Base-by-base conservation (phyloP, 1,139 yeast species). In the Diutina ranongensis region DNA sequence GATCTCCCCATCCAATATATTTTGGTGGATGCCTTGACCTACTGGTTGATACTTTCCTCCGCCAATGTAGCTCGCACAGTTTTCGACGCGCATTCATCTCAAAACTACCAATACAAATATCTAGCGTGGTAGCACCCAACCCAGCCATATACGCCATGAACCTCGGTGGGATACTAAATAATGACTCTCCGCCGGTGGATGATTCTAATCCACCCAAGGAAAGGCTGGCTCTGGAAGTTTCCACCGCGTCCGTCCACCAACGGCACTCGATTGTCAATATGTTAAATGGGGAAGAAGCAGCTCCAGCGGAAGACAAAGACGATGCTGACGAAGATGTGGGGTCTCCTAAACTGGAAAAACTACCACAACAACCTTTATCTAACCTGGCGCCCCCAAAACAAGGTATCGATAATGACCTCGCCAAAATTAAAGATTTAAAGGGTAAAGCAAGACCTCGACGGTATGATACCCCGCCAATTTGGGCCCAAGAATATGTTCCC, bases 401-500 rank as follows among this genome's bases (percentile, higher is more conserved):
- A n/a, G 34, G 13, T 4, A 44, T 49, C 27, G 40, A 47, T 16
- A 35, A 45, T 20, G 61, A 56, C 35, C 49, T 58, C 31, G 50
- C 47, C 20, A 52, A 48, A 44, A 48, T 59, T 42, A 53, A 53
- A 38, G 46, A 50, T 35, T 52, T 57, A 45, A 54, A 51, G 42
- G 45, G 40, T 4, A 47, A 58, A 27, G 52, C 56, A 8, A 80
- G 80, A 57, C 94, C 94, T 1, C 74, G 63, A 48, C 65, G 86
- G 51, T 84, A 84, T 60, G 62, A 62, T 8, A 67, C 65, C 31
- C 86, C 86, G 3, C 95, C 95, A 8, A 70, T 80, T 9, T 86
- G 95, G 95, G 95, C 95, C 0, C 83, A 74, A 54, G 82, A 77
- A 57, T 84, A 83, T 79, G 65, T 69, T 25, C 81, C 85, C 27